Base-by-base conservation (phyloP, 2,329 filamentous ascomycete species). In the Cryphonectria parasitica region DNA sequence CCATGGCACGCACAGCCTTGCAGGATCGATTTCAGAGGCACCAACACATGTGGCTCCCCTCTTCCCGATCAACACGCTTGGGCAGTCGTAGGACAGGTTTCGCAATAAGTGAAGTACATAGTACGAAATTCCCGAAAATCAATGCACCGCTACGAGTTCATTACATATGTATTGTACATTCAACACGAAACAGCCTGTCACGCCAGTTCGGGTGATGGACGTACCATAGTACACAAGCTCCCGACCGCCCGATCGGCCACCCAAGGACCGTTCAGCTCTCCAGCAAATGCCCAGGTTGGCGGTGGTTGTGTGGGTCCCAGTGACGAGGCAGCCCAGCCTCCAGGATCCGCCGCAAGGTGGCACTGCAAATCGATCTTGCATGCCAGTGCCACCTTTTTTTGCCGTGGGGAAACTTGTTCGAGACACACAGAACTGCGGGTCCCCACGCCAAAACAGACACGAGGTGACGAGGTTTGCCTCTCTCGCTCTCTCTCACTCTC, bases 301-400 rank as follows among this genome's bases (percentile, higher is more conserved):
- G 22, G 45, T 49, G 45, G 43, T 45, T 45, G 43, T 45, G 62
- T 64, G 63, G 63, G 63, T 43, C 63, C 36, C 43, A 22, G 63
- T 64, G 63, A 64, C 63, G 63, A 64, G 63, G 63, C 63, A 52
- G 63, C 63, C 63, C 31, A 39, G 31, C 58, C 41, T 22, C 43
- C 41, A 34, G 43, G 63, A 64, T 52, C 43, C 43, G 63, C 63
- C 41, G 17, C n/a, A 64, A 52, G 15, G 63, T 64, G 63, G 63
- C 63, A 31, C 41, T 64, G 63, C 63, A 49, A 41, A 41, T n/a
- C 39, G 34, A 31, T 45, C 62, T 19, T 45, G 56, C 56, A 60
- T 60, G 41, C 25, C 13, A 28, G 61, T 45, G 63, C 63, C 6
- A 8, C 43, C 41, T 5, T 45, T 45, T 45, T 45, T 45, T 45